Evolutionary conservation across 306 rosid genomes (phyloP), one percentile per base, ranked within the genome.

Genomic region (Rosa rugosa): DNA sequence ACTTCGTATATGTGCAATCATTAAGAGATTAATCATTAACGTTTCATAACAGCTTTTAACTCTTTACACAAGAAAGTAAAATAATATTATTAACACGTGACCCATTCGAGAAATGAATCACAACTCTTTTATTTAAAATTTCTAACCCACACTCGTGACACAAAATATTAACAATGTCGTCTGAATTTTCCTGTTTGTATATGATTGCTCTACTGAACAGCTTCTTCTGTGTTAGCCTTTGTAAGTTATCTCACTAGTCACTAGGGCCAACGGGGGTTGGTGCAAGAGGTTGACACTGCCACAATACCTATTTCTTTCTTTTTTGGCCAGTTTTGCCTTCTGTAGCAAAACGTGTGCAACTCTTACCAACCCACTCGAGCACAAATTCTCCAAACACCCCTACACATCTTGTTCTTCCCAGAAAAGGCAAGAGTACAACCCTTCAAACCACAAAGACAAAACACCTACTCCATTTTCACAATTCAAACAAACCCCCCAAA

Each of bases 191-290:
- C 4, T 49, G 13, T 49, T 49, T 42, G 5, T 11, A 44, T 44
- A 44, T 8, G 5, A 44, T 1, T 44, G 46, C 11, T 8, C 2
- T 44, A 8, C 11, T 44, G 8, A 44, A 6, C 45, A 42, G 8
- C 45, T 42, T 6, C 44, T 41, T 41, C 8, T 42, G 6, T 42
- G 45, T 42, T 42, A 42, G 45, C 45, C 45, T 22, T 10, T 57
- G 31, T 57, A n/a, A n/a, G n/a, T n/a, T n/a, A n/a, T 57, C 12
- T 22, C 12, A n/a, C 11, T 2, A 16, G 10, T 54, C 22, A 56
- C 12, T 1, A 54, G 1, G 10, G 60, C 60, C 60, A 18, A 6
- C 8, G 22, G 51, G 83, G 84, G 77, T 82, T 72, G 86, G 88
- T 85, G 74, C 53, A 65, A 45, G 75, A 65, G 1, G 18, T 44